Percentiles rank a stretch among this genome's conserved stretches.
Conservation (phyloP, 1,284 basidiomycete species). For the Pyrrhoderma noxium region DNA sequence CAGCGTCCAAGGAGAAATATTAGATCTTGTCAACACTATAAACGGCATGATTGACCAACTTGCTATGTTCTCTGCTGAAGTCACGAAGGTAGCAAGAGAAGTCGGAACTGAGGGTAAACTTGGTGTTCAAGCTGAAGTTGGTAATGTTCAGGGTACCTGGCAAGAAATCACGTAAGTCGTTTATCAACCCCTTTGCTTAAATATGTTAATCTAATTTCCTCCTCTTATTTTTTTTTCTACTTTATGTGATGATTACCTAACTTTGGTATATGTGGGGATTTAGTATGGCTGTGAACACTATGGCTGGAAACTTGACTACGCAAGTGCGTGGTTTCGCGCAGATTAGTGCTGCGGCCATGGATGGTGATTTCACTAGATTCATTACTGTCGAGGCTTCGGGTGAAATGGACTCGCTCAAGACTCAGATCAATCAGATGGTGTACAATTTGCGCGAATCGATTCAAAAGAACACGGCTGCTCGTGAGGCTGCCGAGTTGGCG, state of each 20-base stretch:
- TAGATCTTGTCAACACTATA: constrained; percentile 90
- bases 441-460: constrained; percentile 96
- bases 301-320: constrained; percentile 94
- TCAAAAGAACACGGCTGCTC: constrained; percentile 97
- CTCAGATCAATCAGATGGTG: constrained; percentile 99
- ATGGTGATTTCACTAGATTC: constrained; percentile 98
- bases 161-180: constrained; percentile 90
- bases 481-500: constrained; percentile 94
- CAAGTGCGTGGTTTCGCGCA: constrained; percentile 99
- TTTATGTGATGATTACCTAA: not conserved
- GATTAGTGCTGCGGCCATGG: constrained; percentile 97
- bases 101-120: constrained; percentile 96
- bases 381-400: constrained; percentile 98
- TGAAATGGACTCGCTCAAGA: constrained; percentile 99
- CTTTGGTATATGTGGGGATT: constrained; percentile 3
- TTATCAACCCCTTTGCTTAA: no score
- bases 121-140: constrained; percentile 95
- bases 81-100: constrained; percentile 92
- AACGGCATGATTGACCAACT: constrained; percentile 96
- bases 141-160: constrained; percentile 97
- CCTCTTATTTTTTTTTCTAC: not conserved
- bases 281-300: constrained; percentile 87
- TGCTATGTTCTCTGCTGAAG: constrained; percentile 89
- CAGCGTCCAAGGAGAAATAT: constrained; percentile 91
- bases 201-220: not conserved